phyloP scores from a whole-genome alignment of 1,284 basidiomycete species.

The Ustilago crameri region DNA sequence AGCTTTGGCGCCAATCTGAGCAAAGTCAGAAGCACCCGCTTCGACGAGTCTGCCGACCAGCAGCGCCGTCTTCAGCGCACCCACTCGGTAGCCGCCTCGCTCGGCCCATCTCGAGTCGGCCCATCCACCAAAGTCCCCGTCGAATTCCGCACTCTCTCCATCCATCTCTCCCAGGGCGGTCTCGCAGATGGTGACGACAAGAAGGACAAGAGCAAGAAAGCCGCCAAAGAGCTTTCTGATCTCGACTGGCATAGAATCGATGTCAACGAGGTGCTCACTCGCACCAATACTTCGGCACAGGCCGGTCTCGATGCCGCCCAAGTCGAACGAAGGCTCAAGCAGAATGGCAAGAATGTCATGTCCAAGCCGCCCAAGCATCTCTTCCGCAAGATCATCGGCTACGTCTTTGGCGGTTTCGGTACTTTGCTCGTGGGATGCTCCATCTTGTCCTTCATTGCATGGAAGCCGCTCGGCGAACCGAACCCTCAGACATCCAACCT shows the following conservation, averaged over 20 bases:
- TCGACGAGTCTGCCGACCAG: constrained; percentile 14
- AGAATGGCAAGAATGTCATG: constrained; percentile 72
- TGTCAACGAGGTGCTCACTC: constrained; percentile 71
- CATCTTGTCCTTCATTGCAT: constrained; percentile 72
- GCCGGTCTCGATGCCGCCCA: constrained; percentile 72
- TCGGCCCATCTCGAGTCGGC: constrained; percentile 27
- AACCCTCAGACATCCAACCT: constrained; percentile 72
- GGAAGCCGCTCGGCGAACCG: constrained; percentile 72
- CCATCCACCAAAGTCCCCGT: constrained; percentile 43
- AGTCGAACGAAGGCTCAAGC: constrained; percentile 71
- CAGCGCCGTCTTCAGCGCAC: constrained; percentile 31
- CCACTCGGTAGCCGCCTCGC: constrained; percentile 26
- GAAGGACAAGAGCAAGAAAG: constrained; percentile 20
- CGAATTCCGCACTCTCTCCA: constrained; percentile 58
- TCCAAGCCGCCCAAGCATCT: constrained; percentile 71
- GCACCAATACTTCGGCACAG: constrained; percentile 70
- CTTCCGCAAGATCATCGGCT: constrained; percentile 72
- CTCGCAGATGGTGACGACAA: constrained; percentile 16
- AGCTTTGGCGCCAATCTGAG: constrained; percentile 16
- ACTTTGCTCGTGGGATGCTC: constrained; percentile 73
- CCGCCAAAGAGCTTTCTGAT: constrained; percentile 29
- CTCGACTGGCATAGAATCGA: constrained; percentile 74
- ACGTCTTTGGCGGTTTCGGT: constrained; percentile 74
- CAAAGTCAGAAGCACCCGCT: constrained; percentile 13
- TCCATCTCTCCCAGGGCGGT: constrained; percentile 55